Percentiles rank a stretch among this genome's conserved stretches.
Evolutionary conservation across 441 rosid genomes (phyloP).

Genomic region (Viola pubescens): DNA sequence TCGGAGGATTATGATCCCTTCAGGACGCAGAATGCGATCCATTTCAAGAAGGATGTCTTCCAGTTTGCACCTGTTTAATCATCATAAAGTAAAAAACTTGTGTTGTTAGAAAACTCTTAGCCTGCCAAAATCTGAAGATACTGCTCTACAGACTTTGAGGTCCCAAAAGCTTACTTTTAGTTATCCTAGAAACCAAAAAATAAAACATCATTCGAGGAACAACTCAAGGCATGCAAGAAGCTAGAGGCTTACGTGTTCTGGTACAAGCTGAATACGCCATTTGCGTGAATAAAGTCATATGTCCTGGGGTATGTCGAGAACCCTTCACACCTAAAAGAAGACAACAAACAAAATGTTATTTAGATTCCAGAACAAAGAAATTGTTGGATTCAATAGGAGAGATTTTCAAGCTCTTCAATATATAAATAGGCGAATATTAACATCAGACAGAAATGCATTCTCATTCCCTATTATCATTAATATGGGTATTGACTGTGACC

Average conservation of each 20-base stretch:
- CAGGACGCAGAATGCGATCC: constrained; percentile 85
- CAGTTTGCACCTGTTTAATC: constrained; percentile 47
- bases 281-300: constrained; percentile 82
- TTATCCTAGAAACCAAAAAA: too few relatives aligned
- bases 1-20: constrained; percentile 72
- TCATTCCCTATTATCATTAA: not conserved
- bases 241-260: constrained; percentile 40
- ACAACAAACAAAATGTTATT: constrained; percentile 11
- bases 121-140: too few relatives aligned
- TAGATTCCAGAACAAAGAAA: not conserved
- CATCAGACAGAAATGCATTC: not conserved
- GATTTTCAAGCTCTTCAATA: constrained; percentile 1
- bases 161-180: too few relatives aligned
- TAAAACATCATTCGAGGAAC: too few relatives aligned
- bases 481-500: too few relatives aligned
- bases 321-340: constrained; percentile 79
- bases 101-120: too few relatives aligned
- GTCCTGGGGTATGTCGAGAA: constrained; percentile 96
- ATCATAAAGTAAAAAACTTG: not conserved
- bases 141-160: too few relatives aligned
- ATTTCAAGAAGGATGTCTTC: constrained; percentile 88
- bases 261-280: constrained; percentile 65
- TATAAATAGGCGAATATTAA: not conserved
- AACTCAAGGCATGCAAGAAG: not conserved
- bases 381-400: not conserved